A percentile compares a stretch with the other conserved stretches of the same genome.
Conservation (phyloP, 2,329 filamentous ascomycete genomes). For the Claviceps arundinis region DNA sequence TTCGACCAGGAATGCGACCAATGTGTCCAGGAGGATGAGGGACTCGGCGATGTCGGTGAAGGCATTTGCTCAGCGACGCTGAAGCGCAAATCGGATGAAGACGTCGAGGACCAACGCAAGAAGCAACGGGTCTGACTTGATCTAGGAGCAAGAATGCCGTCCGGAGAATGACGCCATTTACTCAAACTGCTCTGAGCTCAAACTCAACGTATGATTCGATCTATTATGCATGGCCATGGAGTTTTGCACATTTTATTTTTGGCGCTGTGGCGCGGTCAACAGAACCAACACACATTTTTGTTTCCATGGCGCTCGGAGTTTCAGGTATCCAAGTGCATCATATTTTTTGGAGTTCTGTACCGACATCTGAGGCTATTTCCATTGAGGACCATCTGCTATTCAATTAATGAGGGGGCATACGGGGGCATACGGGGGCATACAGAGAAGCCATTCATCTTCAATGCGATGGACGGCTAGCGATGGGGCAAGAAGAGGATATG, state of each 20-base stretch:
- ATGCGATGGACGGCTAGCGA: too few species aligned
- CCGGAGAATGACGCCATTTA: not conserved
- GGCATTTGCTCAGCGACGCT: slow-evolving; percentile 9
- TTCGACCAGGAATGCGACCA: slow-evolving; percentile 35
- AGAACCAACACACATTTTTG: not conserved
- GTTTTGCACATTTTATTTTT: not conserved
- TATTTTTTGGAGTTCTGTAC: not conserved
- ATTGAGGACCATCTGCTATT: too few species aligned
- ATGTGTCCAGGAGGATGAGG: slow-evolving; percentile 29
- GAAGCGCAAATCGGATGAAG: slow-evolving; percentile 11
- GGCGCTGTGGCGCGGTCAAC: not conserved
- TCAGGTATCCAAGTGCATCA: not conserved
- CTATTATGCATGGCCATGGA: slow-evolving; percentile 2
- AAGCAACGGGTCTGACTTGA: slow-evolving; percentile 18
- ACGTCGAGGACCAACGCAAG: slow-evolving; percentile 12
- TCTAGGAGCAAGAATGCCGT: not conserved
- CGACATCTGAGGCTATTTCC: not conserved
- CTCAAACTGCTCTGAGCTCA: too few species aligned
- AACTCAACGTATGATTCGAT: not conserved
- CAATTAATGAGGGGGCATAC: too few species aligned
- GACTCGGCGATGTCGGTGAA: slow-evolving; percentile 27
- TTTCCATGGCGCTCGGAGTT: not conserved
- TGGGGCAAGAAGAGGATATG: too few species aligned
- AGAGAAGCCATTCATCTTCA: too few species aligned
- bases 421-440: too few species aligned